phyloP scores from a whole-genome alignment of 1,284 basidiomycete species.

The Testicularia cyperi region DNA sequence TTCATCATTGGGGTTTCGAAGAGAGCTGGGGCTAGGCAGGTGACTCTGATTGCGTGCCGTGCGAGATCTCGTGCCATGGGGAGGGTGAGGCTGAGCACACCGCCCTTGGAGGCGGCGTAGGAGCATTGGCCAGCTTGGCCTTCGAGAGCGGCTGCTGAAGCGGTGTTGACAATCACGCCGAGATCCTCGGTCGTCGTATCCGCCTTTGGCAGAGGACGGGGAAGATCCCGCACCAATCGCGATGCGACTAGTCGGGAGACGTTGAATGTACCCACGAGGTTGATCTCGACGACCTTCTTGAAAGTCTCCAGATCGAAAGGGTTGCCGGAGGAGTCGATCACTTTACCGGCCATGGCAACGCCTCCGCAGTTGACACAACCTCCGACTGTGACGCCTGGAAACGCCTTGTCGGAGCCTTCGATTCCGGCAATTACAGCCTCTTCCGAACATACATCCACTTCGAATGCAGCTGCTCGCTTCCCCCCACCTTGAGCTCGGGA shows the following conservation, averaged over 20 bases:
- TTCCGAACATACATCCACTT: conserved; percentile 55
- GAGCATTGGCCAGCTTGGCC: conserved; percentile 60
- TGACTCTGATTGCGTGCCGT: conserved; percentile 52
- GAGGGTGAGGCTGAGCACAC: conserved; percentile 54
- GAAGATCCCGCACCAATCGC: conserved; percentile 44
- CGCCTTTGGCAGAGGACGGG: conserved; percentile 32
- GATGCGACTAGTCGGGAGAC: conserved; percentile 58
- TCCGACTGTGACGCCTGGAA: conserved; percentile 42
- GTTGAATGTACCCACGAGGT: conserved; percentile 58
- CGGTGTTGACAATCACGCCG: conserved; percentile 60
- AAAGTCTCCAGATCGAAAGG: conserved; percentile 58
- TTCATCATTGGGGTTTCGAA: conserved; percentile 60
- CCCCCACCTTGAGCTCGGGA: neutral
- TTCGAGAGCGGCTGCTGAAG: conserved; percentile 57
- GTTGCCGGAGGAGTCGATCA: conserved; percentile 47
- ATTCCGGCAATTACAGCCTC: conserved; percentile 49
- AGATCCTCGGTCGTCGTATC: conserved; percentile 39
- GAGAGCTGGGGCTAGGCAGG: conserved; percentile 55
- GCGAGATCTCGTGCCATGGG: conserved; percentile 61
- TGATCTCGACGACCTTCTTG: conserved; percentile 47
- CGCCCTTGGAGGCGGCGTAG: conserved; percentile 58
- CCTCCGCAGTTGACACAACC: conserved; percentile 60
- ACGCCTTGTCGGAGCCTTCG: conserved; percentile 30
- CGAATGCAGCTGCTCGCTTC: conserved; percentile 29
- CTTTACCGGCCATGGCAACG: conserved; percentile 60